phyloP scores from a whole-genome alignment of 75 land plant genomes.

The Cupressus sempervirens region DNA sequence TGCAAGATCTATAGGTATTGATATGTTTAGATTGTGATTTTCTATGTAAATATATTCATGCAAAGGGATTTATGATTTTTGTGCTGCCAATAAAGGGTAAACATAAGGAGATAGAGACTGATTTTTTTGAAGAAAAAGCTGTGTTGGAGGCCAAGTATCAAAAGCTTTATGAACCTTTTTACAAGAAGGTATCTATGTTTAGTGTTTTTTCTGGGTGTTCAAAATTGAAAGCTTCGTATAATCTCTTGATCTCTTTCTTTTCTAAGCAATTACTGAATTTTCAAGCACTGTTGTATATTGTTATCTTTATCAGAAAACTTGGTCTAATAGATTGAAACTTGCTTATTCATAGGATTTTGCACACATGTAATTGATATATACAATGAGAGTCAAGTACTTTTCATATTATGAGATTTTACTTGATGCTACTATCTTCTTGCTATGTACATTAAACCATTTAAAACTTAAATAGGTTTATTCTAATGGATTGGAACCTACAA shows the following conservation, averaged over 20 bases:
- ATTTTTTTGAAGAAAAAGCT: constrained; percentile 84
- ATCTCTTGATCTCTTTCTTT: not conserved
- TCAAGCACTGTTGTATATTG: not conserved
- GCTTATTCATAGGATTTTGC: not conserved
- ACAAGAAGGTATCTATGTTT: constrained; percentile 47
- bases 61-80: not conserved
- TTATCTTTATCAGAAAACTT: not conserved
- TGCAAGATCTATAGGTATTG: constrained; percentile 60
- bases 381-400: not conserved
- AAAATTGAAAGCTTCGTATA: not conserved
- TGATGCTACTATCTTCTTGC: not conserved
- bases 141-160: constrained; percentile 87
- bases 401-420: not conserved
- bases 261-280: not conserved
- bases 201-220: not conserved
- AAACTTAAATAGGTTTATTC: too few relatives aligned
- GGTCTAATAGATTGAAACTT: not conserved
- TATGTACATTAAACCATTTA: too few relatives aligned
- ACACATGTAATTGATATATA: not conserved
- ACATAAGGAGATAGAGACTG: constrained; percentile 82
- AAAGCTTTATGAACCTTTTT: constrained; percentile 78
- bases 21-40: not conserved
- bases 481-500: too few relatives aligned
- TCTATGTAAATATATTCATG: not conserved
- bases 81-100: constrained; percentile 28